A percentile compares a stretch with the other conserved stretches of the same genome.
Conservation (phyloP, 73 alveolate species). For the Paramecium tetraurelia region DNA sequence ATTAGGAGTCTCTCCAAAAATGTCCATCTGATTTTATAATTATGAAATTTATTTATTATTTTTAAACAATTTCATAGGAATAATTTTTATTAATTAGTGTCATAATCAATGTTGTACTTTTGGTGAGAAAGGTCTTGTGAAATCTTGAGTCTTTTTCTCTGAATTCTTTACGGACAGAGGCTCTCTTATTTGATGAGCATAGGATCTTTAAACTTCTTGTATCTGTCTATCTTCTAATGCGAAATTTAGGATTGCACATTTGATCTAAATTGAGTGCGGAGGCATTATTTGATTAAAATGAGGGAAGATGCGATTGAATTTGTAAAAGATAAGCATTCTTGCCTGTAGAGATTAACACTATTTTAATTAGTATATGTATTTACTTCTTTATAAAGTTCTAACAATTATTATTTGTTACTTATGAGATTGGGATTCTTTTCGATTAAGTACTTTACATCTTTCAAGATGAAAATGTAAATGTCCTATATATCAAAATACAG, state of each 20-base stretch:
- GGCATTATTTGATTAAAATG: conserved; percentile 20
- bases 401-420: background rate
- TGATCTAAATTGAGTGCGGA: conserved; percentile 11
- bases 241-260: background rate
- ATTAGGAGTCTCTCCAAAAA: no score
- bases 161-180: background rate
- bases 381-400: conserved; percentile 40
- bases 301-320: conserved; percentile 13
- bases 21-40: no score
- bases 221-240: background rate
- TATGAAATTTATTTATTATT: no score
- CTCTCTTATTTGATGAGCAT: background rate
- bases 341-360: conserved; percentile 20
- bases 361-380: background rate
- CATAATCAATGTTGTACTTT: background rate
- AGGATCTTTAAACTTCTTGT: background rate
- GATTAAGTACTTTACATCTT: conserved; percentile 31
- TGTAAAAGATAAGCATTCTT: background rate
- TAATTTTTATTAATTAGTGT: background rate
- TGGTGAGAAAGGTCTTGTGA: background rate
- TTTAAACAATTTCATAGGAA: no score
- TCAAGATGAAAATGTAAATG: background rate
- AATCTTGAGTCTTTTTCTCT: background rate
- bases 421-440: background rate
- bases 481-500: conserved; percentile 28